Evolutionary conservation across 2,329 filamentous ascomycete species (phyloP).

Genomic region (Diaporthe nobilis): DNA sequence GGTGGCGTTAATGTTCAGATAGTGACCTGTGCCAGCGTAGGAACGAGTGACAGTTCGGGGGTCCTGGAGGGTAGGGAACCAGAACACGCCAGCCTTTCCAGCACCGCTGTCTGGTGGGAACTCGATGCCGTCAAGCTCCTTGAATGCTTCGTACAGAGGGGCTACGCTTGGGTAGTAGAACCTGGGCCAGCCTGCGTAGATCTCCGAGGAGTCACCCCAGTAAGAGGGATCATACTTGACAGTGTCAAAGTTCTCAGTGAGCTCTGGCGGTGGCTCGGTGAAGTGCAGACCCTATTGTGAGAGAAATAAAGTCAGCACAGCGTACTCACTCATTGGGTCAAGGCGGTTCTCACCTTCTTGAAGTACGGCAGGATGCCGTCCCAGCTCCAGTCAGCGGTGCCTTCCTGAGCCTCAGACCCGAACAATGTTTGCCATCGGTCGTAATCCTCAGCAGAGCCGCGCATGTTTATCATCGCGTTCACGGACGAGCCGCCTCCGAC

Average conservation of each 20-base stretch:
- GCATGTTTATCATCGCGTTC: slow-evolving; percentile 54
- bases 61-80: slow-evolving; percentile 59
- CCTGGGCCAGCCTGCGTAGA: slow-evolving; percentile 55
- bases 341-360: slow-evolving; percentile 47
- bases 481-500: slow-evolving; percentile 56
- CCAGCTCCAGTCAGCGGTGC: slow-evolving; percentile 50
- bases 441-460: slow-evolving; percentile 52
- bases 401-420: slow-evolving; percentile 6
- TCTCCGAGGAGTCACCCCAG: slow-evolving; percentile 55
- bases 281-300: slow-evolving; percentile 41
- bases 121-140: slow-evolving; percentile 55
- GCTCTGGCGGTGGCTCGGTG: slow-evolving; percentile 47
- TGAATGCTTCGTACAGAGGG: slow-evolving; percentile 53
- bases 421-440: slow-evolving; percentile 54
- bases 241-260: slow-evolving; percentile 45
- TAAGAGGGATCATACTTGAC: slow-evolving; percentile 52
- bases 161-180: slow-evolving; percentile 55
- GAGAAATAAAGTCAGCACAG: neutral
- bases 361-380: slow-evolving; percentile 51
- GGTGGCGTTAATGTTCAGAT: slow-evolving; percentile 44
- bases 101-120: slow-evolving; percentile 57
- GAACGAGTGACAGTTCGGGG: slow-evolving; percentile 53
- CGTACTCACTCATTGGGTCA: neutral
- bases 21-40: slow-evolving; percentile 57
- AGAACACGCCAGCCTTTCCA: slow-evolving; percentile 57